These are phyloP conservation scores for Blumeria hordei DNA, from an alignment of 2,329 filamentous ascomycete species.

Conservation along the genomic window DNA sequence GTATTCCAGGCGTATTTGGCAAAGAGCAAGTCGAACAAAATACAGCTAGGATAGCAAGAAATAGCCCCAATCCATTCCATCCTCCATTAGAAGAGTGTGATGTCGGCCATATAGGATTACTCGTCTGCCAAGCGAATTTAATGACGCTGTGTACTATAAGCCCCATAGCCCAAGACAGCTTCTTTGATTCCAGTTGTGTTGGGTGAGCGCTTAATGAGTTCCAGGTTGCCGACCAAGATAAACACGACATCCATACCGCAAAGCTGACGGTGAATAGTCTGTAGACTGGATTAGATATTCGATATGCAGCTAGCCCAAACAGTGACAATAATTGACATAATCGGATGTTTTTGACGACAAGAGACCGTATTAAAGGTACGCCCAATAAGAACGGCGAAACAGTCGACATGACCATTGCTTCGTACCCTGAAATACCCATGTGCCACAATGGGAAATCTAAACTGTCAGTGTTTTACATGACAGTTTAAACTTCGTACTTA, in stretches of 20 bases:
- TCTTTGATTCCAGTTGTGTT: constrained; percentile 53
- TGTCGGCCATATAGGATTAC: constrained; percentile 92
- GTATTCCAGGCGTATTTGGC: constrained; percentile 19
- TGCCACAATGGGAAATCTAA: constrained; percentile 89
- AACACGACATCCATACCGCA: constrained; percentile 53
- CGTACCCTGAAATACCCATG: constrained; percentile 96
- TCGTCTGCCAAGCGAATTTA: constrained; percentile 84
- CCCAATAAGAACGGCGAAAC: constrained; percentile 59
- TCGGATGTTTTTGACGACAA: constrained; percentile 44
- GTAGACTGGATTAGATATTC: constrained; percentile 43
- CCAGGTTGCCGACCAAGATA: constrained; percentile 67
- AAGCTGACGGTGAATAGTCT: constrained; percentile 67
- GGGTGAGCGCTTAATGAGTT: constrained; percentile 54
- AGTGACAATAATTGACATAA: constrained; percentile 55
- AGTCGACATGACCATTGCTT: constrained; percentile 67
- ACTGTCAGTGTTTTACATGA: constrained; percentile 3
- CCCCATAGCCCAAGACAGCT: constrained; percentile 60
- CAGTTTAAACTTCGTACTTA: constrained; percentile 24
- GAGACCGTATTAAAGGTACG: constrained; percentile 40
- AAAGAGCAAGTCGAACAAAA: constrained; percentile 48
- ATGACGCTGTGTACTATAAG: constrained; percentile 65
- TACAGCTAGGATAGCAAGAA: constrained; percentile 51
- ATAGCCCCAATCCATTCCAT: constrained; percentile 66
- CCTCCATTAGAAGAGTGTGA: constrained; percentile 79
- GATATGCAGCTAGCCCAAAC: constrained; percentile 55